Evolutionary conservation across 2,329 filamentous ascomycete species (phyloP).

Genomic region (Cryphonectria japonica): DNA sequence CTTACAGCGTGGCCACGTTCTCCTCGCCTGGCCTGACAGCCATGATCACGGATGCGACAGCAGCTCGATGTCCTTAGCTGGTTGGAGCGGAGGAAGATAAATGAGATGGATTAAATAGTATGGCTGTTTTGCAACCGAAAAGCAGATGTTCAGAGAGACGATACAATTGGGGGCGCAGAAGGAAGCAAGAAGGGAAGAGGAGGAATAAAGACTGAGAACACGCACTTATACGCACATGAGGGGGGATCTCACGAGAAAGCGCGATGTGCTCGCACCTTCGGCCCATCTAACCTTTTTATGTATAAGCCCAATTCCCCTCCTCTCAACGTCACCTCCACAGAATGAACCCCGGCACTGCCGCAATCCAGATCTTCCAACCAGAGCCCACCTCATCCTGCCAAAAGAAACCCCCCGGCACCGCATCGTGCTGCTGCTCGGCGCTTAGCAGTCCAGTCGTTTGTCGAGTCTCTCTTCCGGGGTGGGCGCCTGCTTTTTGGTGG

Average conservation of each 20-base stretch:
- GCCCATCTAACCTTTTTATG: conserved; percentile 19
- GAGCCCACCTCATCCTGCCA: conserved; percentile 13
- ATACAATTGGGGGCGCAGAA: background rate
- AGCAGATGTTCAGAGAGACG: background rate
- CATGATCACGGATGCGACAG: conserved; percentile 36
- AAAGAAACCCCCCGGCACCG: background rate
- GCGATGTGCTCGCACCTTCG: background rate
- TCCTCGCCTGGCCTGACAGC: conserved; percentile 51
- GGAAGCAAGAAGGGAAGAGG: background rate
- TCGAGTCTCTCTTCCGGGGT: background rate
- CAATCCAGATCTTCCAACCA: conserved; percentile 19
- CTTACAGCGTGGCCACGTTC: conserved; percentile 52
- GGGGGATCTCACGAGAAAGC: background rate
- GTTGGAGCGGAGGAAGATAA: background rate
- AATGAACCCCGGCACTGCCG: background rate
- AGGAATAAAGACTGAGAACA: background rate
- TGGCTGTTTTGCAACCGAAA: background rate
- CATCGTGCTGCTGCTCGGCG: conserved; percentile 19
- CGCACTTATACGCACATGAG: background rate
- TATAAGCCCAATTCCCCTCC: background rate
- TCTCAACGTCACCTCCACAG: background rate
- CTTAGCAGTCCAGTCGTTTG: conserved; percentile 27
- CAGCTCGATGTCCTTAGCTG: background rate
- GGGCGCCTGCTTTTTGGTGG: conserved; percentile 12
- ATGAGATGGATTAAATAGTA: background rate